These are phyloP conservation scores for Chloranthus sessilifolius DNA, from an alignment of 164 flowering plant species.

Conservation along the genomic window DNA sequence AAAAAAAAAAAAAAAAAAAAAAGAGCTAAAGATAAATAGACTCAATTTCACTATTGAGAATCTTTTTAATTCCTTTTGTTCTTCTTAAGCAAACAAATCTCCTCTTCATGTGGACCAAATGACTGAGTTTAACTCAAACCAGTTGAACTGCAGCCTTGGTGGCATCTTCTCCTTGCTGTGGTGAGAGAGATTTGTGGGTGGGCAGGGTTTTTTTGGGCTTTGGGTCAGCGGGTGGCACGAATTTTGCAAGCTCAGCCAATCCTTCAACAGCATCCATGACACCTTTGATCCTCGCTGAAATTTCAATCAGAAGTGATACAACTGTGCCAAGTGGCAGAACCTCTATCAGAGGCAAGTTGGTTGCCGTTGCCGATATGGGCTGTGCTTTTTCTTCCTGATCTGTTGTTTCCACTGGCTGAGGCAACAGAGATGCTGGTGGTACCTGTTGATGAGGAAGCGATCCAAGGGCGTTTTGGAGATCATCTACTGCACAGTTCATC, in stretches of 20 bases:
- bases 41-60: too few relatives aligned
- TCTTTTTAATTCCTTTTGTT: too few relatives aligned
- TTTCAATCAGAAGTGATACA: constrained; percentile 48
- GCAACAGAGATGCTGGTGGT: not conserved
- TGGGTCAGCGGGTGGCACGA: constrained; percentile 24
- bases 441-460: constrained; percentile 26
- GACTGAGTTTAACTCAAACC: too few relatives aligned
- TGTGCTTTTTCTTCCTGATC: constrained; percentile 11
- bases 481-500: constrained; percentile 44
- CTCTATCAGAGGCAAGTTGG: constrained; percentile 29
- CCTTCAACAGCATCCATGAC: constrained; percentile 34
- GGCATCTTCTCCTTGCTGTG: constrained; percentile 24
- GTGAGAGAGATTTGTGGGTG: constrained; percentile 11
- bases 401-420: constrained; percentile 6
- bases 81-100: too few relatives aligned
- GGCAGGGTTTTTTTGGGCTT: constrained; percentile 24
- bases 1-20: too few relatives aligned
- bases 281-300: constrained; percentile 42
- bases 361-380: not conserved
- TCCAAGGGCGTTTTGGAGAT: constrained; percentile 38
- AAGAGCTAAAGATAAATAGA: too few relatives aligned
- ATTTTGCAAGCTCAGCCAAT: constrained; percentile 43
- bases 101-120: too few relatives aligned
- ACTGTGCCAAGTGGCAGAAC: constrained; percentile 49
- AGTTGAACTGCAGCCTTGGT: too few relatives aligned